Percentiles rank a stretch among this genome's conserved stretches.
These are phyloP conservation scores for Aspergillus sclerotialis DNA, from an alignment of 2,329 filamentous ascomycete genomes.

Conservation along the genomic window DNA sequence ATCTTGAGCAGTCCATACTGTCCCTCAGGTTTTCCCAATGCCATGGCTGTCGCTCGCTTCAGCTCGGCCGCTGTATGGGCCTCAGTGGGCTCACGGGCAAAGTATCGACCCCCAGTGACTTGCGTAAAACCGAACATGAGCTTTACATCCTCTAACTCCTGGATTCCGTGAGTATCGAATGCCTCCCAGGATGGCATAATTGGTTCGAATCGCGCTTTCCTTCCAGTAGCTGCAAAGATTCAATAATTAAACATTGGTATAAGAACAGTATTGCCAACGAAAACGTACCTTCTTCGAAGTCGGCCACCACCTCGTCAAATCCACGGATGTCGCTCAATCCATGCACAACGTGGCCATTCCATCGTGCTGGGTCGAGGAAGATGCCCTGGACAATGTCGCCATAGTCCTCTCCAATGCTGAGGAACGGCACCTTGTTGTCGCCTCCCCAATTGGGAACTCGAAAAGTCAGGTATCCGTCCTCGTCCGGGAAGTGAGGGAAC, in stretches of 20 bases:
- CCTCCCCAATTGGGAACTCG: conserved; percentile 35
- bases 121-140: conserved; percentile 9
- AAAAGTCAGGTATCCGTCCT: conserved; percentile 33
- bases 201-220: conserved; percentile 5
- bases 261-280: no score
- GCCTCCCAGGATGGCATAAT: conserved; percentile 6
- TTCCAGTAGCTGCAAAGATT: no score
- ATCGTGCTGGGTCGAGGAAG: conserved; percentile 34
- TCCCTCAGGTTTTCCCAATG: not conserved
- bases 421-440: conserved; percentile 31
- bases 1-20: not conserved
- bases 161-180: conserved; percentile 7
- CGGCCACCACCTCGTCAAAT: conserved; percentile 20
- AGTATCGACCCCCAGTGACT: conserved; percentile 5
- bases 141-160: conserved; percentile 7
- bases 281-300: conserved; percentile 34
- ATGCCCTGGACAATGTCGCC: conserved; percentile 43
- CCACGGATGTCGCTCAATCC: conserved; percentile 30
- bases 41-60: conserved; percentile 3
- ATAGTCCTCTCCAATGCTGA: conserved; percentile 36
- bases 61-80: conserved; percentile 4
- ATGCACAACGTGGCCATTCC: conserved; percentile 31
- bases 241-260: no score
- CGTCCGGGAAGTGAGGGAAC: conserved; percentile 31
- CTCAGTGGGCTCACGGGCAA: conserved; percentile 5